A percentile compares a stretch with the other conserved stretches of the same genome.
Evolutionary conservation across 148 eudicot genomes (phyloP).

Genomic region (Cornus florida): DNA sequence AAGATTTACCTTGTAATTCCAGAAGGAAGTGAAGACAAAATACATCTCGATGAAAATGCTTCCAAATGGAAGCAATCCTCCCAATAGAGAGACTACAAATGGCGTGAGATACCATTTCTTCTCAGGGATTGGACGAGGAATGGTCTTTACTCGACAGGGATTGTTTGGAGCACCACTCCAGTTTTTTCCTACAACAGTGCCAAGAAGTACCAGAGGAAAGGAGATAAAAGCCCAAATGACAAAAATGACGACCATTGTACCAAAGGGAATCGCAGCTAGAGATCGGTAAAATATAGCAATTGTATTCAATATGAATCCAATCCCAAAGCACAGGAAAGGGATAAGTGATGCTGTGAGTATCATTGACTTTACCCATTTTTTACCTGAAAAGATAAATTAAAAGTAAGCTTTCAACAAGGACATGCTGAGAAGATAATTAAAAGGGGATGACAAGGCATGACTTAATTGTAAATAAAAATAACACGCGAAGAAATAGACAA

Average conservation of each 20-base stretch:
- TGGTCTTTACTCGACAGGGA: conserved; percentile 67
- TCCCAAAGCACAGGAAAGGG: conserved; percentile 64
- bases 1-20: conserved; percentile 67
- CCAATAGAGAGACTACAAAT: conserved; percentile 54
- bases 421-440: background rate
- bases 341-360: conserved; percentile 65
- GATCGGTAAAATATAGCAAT: conserved; percentile 64
- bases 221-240: conserved; percentile 70
- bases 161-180: conserved; percentile 71
- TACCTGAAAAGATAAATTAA: conserved; percentile 37
- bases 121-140: conserved; percentile 69
- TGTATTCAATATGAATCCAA: conserved; percentile 59
- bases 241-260: conserved; percentile 60
- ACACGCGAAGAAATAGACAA: background rate
- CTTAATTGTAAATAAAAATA: background rate
- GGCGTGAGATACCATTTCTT: conserved; percentile 78
- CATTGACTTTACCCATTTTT: conserved; percentile 65
- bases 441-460: background rate
- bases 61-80: conserved; percentile 62
- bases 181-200: conserved; percentile 68
- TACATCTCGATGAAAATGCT: conserved; percentile 71
- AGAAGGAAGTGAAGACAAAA: conserved; percentile 60
- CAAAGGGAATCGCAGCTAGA: conserved; percentile 66
- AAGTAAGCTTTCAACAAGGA: background rate
- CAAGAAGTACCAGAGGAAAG: conserved; percentile 67